Evolutionary conservation across 2,329 filamentous ascomycete species (phyloP).

Genomic region (Aspergillus aculeatus): DNA sequence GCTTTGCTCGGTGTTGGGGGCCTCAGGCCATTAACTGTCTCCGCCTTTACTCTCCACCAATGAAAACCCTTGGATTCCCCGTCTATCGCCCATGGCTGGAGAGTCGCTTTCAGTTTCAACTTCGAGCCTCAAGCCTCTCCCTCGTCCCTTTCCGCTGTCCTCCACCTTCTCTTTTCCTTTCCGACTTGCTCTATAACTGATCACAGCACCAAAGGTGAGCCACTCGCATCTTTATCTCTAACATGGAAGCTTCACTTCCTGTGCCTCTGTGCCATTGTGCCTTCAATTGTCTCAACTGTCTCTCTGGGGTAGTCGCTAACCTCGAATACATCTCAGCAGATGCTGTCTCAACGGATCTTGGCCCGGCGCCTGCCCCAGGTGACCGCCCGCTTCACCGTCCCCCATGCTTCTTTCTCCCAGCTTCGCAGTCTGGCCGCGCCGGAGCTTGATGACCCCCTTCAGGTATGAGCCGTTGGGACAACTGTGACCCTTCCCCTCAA

Average conservation of each 20-base stretch:
- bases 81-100: conserved; percentile 13
- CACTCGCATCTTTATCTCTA: neutral
- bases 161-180: neutral
- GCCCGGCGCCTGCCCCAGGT: conserved; percentile 43
- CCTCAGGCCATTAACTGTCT: conserved; percentile 19
- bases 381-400: conserved; percentile 38
- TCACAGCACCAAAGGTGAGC: conserved; percentile 15
- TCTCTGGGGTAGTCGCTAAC: neutral
- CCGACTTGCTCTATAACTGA: neutral
- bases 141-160: conserved; percentile 15
- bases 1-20: conserved; percentile 14
- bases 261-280: neutral
- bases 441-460: conserved; percentile 43
- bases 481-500: neutral
- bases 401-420: conserved; percentile 45
- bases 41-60: conserved; percentile 16
- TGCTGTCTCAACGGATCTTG: conserved; percentile 48
- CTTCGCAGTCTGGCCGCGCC: conserved; percentile 39
- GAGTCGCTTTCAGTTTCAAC: conserved; percentile 19
- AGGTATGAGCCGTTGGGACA: conserved; percentile 34
- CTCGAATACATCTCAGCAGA: conserved; percentile 32
- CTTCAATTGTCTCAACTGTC: neutral
- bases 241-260: neutral
- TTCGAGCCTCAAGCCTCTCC: conserved; percentile 22
- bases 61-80: conserved; percentile 26